Evolutionary conservation across 805 yeast genomes (phyloP), one percentile per base, ranked within the genome.

Genomic region (Candida gorgasii): DNA sequence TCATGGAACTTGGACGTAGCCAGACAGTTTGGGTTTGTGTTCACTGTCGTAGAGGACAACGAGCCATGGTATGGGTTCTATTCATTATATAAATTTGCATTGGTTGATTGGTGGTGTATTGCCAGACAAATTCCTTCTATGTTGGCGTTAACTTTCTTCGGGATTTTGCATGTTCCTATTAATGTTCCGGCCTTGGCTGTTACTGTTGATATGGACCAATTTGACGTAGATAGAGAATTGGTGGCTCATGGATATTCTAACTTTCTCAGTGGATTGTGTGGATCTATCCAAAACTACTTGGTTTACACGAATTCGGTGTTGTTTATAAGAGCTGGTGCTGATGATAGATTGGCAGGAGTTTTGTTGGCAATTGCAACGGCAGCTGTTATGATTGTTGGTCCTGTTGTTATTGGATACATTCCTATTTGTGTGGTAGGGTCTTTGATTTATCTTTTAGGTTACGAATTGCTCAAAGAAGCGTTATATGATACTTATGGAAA

Each of bases 371-470:
- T 78, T 3, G 92, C 90, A 1, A 93, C 99, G 0, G 77, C 78
- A 15, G 76, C 75, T 1, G 82, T 93, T 8, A 86, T 93, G 95
- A 55, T 86, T 19, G 78, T 82, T 7, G 99, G 99, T 0, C 97
- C 98, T 0, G 86, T 77, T 1, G 82, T 92, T n/a, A 88, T 93
- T 56, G 96, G 97, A 0, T 88, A 71, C 57, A 93, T 93, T 37
- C 99, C 99, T 0, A 88, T 93, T 12, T 86, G 96, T 67, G 97
- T 93, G 29, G 99, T 93, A 18, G 98, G 97, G 0, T 80, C 97
- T 0, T 76, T 93, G 45, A 93, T 93, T 49, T 93, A 86, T 62
- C 66, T 93, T 44, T 72, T 93, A 37, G 99, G 99, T 1, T 86
- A 92, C 58, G 99, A 93, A 60, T 69, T 93, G 40, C 61, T 93